phyloP scores from a whole-genome alignment of 768 basidiomycete species.

The Mycena galopus region DNA sequence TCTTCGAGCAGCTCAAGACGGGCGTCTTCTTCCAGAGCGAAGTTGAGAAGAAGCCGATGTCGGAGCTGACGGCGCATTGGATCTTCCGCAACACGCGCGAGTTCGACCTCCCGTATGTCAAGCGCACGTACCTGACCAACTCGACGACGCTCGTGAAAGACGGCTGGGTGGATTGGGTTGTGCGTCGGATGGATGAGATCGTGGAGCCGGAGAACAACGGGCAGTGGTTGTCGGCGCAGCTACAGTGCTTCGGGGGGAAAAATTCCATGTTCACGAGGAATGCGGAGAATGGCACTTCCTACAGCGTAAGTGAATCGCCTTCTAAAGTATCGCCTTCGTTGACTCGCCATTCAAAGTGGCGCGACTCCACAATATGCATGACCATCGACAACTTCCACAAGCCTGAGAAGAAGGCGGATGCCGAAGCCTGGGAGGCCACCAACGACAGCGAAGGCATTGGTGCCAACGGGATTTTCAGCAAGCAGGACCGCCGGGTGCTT shows the following conservation, averaged over 20 bases:
- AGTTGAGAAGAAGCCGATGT: constrained; percentile 25
- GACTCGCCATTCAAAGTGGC: constrained; percentile 22
- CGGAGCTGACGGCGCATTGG: constrained; percentile 27
- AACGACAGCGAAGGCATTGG: constrained; percentile 29
- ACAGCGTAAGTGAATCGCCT: constrained; percentile 19
- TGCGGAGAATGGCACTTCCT: constrained; percentile 24
- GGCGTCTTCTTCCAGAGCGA: constrained; percentile 11
- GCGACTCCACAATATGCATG: constrained; percentile 34
- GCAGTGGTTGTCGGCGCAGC: constrained; percentile 33
- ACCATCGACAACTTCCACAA: constrained; percentile 33
- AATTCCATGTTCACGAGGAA: constrained; percentile 31
- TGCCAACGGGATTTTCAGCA: constrained; percentile 27
- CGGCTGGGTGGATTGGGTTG: constrained; percentile 33
- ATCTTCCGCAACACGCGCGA: constrained; percentile 33
- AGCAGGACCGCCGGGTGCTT: constrained; percentile 25
- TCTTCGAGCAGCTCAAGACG: constrained; percentile 21
- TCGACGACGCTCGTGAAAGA: constrained; percentile 28
- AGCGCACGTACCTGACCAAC: constrained; percentile 30
- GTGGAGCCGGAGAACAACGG: constrained; percentile 17
- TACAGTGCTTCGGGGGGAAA: constrained; percentile 30
- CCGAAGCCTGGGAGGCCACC: constrained; percentile 28
- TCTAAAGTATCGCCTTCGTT: not conserved
- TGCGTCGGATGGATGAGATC: constrained; percentile 24
- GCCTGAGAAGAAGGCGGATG: constrained; percentile 28
- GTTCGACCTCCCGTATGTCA: constrained; percentile 31